Evolutionary conservation across 768 basidiomycete genomes (phyloP).

Genomic region (Trametes sanguinea): DNA sequence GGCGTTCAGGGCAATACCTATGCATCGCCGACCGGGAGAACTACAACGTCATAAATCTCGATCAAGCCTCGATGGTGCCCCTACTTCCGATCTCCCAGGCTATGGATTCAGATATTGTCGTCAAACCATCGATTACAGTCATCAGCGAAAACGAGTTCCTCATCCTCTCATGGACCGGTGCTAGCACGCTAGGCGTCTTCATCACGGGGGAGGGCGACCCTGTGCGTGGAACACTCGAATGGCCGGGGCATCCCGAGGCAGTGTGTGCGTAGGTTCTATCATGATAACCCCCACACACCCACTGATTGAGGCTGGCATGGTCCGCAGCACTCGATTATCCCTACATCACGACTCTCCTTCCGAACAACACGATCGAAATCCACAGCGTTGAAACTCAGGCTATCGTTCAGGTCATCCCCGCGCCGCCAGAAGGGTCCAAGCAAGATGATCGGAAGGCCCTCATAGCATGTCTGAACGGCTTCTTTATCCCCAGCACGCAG

Average conservation of each 20-base stretch:
- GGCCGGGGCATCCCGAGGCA: slow-evolving; percentile 75
- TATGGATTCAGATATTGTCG: slow-evolving; percentile 38
- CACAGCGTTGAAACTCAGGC: slow-evolving; percentile 77
- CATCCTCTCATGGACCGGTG: slow-evolving; percentile 82
- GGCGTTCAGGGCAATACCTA: slow-evolving; percentile 60
- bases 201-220: slow-evolving; percentile 85
- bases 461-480: slow-evolving; percentile 38
- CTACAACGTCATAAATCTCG: slow-evolving; percentile 82
- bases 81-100: slow-evolving; percentile 82
- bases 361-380: slow-evolving; percentile 77
- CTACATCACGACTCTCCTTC: slow-evolving; percentile 74
- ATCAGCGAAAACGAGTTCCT: slow-evolving; percentile 82
- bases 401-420: slow-evolving; percentile 68
- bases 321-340: slow-evolving; percentile 76
- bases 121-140: slow-evolving; percentile 74
- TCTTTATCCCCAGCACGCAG: slow-evolving; percentile 45
- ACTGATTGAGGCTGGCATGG: not conserved
- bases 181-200: slow-evolving; percentile 82
- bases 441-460: slow-evolving; percentile 33
- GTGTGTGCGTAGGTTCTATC: slow-evolving; percentile 56
- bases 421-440: slow-evolving; percentile 37
- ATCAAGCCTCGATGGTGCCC: slow-evolving; percentile 65
- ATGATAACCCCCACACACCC: not conserved
- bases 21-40: slow-evolving; percentile 72
- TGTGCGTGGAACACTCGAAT: slow-evolving; percentile 85